Evolutionary conservation across 2,329 filamentous ascomycete species (phyloP), one percentile per base, ranked within the genome.

Genomic region (Calonectria leucothoes): DNA sequence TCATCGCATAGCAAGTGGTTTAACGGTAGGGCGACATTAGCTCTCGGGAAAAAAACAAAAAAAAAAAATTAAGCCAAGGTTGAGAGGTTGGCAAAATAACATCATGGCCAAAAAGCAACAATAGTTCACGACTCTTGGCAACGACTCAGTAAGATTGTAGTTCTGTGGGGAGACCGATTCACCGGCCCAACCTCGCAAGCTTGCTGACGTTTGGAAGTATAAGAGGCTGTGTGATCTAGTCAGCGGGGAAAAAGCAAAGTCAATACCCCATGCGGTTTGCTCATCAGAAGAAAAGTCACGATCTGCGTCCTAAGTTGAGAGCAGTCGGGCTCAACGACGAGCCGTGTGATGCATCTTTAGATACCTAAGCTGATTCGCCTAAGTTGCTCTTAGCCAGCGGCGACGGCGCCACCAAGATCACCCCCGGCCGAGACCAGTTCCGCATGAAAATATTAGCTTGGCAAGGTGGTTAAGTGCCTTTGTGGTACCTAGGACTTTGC

Each of bases 301-400:
- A 71, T 67, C 64, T 66, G 59, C 31, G 37, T 39, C 64, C 48
- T 51, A 59, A 64, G 63, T 57, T 63, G 61, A 61, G 59, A 49
- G 67, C 27, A 64, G 37, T n/a, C 12, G 42, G 71, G 75, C 73
- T 73, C 72, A 75, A 77, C 63, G 72, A 78, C 70, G 66, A 79
- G 75, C 67, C 52, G 72, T 45, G 77, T 66, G 67, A 42, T 66
- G 52, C 42, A 66, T 42, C 45, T 31, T 48, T 65, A 55, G 39
- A 72, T 66, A 35, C 33, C 33, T 35, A 39, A 68, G 67, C 55
- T 77, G 70, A 78, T 80, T 79, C 76, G 75, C 52, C 66, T 69
- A 63, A 33, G 68, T 31, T 42, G 49, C 5, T 61, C 61, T 33
- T 23, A 63, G 64, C 66, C 61, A 76, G 45, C 69, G 65, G 48